Conservation (phyloP, 2,329 filamentous ascomycete species). For the Epichloe sibirici region DNA sequence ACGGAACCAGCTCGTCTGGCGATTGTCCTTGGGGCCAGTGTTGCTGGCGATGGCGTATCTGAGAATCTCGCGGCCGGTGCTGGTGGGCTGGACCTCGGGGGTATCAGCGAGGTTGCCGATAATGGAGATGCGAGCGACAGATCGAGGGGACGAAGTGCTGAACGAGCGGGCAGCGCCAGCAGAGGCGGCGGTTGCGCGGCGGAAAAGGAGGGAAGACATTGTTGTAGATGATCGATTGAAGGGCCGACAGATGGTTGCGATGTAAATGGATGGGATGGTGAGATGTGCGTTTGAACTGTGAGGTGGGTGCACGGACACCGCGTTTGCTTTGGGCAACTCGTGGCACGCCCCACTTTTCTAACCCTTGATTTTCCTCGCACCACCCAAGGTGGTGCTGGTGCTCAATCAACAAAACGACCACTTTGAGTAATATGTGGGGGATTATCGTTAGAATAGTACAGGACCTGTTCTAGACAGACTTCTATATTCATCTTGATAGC, state of each 20-base stretch:
- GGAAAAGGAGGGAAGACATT: constrained; percentile 40
- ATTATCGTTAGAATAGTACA: too few species aligned
- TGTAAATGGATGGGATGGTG: background rate
- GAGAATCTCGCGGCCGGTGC: constrained; percentile 61
- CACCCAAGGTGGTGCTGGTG: too few species aligned
- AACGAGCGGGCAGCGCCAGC: constrained; percentile 53
- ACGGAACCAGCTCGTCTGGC: constrained; percentile 75
- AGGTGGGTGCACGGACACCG: background rate
- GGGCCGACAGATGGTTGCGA: background rate
- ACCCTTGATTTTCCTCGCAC: too few species aligned
- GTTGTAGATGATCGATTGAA: background rate
- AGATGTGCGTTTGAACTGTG: background rate
- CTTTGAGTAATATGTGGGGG: too few species aligned
- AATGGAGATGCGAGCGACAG: constrained; percentile 70
- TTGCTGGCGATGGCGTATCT: constrained; percentile 65
- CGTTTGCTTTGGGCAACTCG: too few species aligned
- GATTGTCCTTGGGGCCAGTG: constrained; percentile 54
- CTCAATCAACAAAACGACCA: too few species aligned
- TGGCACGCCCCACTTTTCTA: too few species aligned
- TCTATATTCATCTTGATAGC: too few species aligned
- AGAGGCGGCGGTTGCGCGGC: constrained; percentile 37
- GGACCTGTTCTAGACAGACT: too few species aligned
- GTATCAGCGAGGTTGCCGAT: constrained; percentile 72
- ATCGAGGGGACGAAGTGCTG: constrained; percentile 54
- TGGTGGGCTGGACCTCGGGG: constrained; percentile 63